A percentile compares a stretch with the other conserved stretches of the same genome.
phyloP scores from a whole-genome alignment of 2,329 filamentous ascomycete genomes.

The Chrysosporium keratinophilum region DNA sequence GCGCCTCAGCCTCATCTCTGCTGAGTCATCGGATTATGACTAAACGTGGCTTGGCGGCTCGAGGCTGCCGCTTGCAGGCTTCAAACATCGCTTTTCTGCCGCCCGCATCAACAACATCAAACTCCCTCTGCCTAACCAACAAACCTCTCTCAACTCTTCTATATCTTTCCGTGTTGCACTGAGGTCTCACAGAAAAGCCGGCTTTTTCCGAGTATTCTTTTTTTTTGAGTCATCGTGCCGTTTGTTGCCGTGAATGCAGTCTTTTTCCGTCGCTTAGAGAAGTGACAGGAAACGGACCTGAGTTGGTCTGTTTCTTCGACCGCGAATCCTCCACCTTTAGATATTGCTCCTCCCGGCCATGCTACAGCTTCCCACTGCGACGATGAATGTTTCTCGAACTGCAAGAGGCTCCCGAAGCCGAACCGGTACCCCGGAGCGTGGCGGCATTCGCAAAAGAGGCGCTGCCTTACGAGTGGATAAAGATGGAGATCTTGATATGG shows the following conservation, averaged over 20 bases:
- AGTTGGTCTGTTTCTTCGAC: conserved; percentile 2
- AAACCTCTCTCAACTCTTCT: too few species aligned
- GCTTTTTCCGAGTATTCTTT: too few species aligned
- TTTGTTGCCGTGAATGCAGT: background rate
- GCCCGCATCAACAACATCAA: too few species aligned
- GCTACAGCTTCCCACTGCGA: conserved; percentile 15
- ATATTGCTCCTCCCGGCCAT: conserved; percentile 4
- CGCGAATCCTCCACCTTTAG: background rate
- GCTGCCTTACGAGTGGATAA: conserved; percentile 41
- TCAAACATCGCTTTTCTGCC: too few species aligned
- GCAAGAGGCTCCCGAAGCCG: conserved; percentile 23
- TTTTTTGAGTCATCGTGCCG: background rate
- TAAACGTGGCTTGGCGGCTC: background rate
- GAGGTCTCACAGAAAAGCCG: too few species aligned
- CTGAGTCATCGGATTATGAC: background rate
- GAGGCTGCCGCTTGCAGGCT: background rate
- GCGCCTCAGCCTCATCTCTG: background rate
- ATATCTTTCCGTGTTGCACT: too few species aligned
- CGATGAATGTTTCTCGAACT: conserved; percentile 25
- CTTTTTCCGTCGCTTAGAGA: background rate
- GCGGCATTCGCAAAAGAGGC: conserved; percentile 44
- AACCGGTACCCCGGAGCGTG: conserved; percentile 28
- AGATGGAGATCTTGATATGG: conserved; percentile 55
- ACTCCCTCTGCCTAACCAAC: too few species aligned
- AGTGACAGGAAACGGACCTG: conserved; percentile 4